Evolutionary conservation across 495 filamentous ascomycete genomes (phyloP), one percentile per base, ranked within the genome.

Genomic region (Saxispiralis lemnorum): DNA sequence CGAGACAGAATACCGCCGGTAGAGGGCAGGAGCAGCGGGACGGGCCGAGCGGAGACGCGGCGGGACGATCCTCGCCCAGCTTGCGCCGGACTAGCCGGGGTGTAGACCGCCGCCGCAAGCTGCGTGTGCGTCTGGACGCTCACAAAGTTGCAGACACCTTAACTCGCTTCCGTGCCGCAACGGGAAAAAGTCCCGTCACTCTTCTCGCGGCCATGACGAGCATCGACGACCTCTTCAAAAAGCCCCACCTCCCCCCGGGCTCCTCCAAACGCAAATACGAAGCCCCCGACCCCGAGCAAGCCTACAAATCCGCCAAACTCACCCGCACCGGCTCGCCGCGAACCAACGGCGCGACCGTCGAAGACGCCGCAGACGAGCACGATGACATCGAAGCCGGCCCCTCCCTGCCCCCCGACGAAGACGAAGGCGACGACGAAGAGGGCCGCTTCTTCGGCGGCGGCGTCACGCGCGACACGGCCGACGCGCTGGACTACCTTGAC

Each of bases 391-490:
- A 71, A 50, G 76, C 75, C 15, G 83, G 79, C 4, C 79, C 81
- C 4, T 67, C 76, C 28, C 55, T 79, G 12, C 84, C 84, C 1
- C 76, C 76, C 0, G 65, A 68, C 30, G 71, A 71, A 34, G 75
- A 77, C 13, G 65, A 69, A 28, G 68, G 69, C 44, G 86, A 92
- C 54, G 88, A 94, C 55, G 82, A 92, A 42, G 89, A 87, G 45
- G 87, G 88, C 0, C 75, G 89, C 38, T 99, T 99, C 66, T 96
- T 93, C 54, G 89, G 88, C 35, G 83, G 84, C 43, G 89, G 89
- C 35, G 78, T 96, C 50, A 82, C 80, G 20, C 71, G 73, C 24
- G 70, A 79, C 44, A 84, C 89, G 44, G 76, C 73, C 2, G 75
- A 88, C 45, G 83, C 86, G n/a, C 72, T 99, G 56, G 79, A 96